Evolutionary conservation across 805 yeast species (phyloP), one percentile per base, ranked within the genome.

Genomic region (Nakazawaea wyomingensis): DNA sequence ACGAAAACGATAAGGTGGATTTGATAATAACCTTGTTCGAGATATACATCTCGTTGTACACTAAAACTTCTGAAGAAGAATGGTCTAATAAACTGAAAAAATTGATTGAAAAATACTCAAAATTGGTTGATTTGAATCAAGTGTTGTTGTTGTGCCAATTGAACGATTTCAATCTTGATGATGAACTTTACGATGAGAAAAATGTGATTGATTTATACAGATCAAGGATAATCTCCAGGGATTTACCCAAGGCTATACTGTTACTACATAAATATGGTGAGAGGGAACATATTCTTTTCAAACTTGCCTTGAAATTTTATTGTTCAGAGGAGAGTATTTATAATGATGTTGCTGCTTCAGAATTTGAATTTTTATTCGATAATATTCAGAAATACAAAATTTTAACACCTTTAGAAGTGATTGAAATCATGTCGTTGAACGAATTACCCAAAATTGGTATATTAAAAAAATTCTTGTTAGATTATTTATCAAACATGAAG

Each of bases 21-120:
- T 70, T 91, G 34, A 66, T 85, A 43, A 77, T 85, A 2, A 87
- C 97, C 0, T 66, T 91, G 30, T 85, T 80, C 54, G 97, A 91
- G 54, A 69, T 87, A 68, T 93, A 91, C 53, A 62, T 90, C 30
- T 69, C 80, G 0, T 60, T 85, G 47, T 76, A 85, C 0, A 64
- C 62, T 16, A 57, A 62, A 2, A 30, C 36, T 2, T 10, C 29
- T 3, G 45, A 40, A 9, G 44, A 35, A 2, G 64, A 62, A 20
- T 90, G 96, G 96, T 71, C 71, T 35, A 46, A 50, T 0, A 87
- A 85, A 48, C 96, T 96, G 0, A 60, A 63, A 22, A 49, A 52
- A 0, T 64, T 91, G 28, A 66, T 1, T 53, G 67, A 10, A 61
- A 65, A 8, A 68, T 9, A 39, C n/a, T 66, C 76, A 45, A 60